These are phyloP conservation scores for Arxiozyma slooffiae DNA, from an alignment of 1,139 yeast genomes.

Conservation along the genomic window DNA sequence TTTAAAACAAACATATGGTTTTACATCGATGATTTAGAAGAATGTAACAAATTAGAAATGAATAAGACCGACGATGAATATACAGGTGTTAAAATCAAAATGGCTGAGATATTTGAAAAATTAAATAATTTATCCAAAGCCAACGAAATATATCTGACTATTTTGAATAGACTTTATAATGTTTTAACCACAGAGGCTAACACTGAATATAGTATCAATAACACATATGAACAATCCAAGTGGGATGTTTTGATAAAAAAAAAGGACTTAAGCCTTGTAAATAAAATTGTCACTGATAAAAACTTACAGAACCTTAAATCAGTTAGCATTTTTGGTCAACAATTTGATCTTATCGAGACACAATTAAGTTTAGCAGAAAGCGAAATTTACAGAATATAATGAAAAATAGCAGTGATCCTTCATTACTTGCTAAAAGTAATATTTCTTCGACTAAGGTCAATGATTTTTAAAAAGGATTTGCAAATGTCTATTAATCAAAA, in stretches of 20 bases:
- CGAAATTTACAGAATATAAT: conserved; percentile 31
- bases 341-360: conserved; percentile 49
- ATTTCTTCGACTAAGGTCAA: background rate
- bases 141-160: conserved; percentile 50
- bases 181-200: conserved; percentile 31
- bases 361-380: conserved; percentile 58
- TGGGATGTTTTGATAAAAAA: conserved; percentile 50
- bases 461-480: too few species aligned
- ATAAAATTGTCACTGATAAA: conserved; percentile 52
- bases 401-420: background rate
- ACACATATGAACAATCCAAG: conserved; percentile 21
- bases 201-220: conserved; percentile 9
- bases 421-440: conserved; percentile 6
- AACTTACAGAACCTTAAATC: conserved; percentile 14
- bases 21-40: conserved; percentile 48
- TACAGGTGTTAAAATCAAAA: conserved; percentile 78
- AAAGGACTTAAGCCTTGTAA: conserved; percentile 58
- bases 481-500: background rate
- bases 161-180: conserved; percentile 50
- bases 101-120: conserved; percentile 78
- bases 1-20: conserved; percentile 56
- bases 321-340: conserved; percentile 36
- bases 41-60: conserved; percentile 40
- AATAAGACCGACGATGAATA: conserved; percentile 57
- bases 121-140: conserved; percentile 54